Evolutionary conservation across 495 filamentous ascomycete species (phyloP).

Genomic region (Cercophora samala): DNA sequence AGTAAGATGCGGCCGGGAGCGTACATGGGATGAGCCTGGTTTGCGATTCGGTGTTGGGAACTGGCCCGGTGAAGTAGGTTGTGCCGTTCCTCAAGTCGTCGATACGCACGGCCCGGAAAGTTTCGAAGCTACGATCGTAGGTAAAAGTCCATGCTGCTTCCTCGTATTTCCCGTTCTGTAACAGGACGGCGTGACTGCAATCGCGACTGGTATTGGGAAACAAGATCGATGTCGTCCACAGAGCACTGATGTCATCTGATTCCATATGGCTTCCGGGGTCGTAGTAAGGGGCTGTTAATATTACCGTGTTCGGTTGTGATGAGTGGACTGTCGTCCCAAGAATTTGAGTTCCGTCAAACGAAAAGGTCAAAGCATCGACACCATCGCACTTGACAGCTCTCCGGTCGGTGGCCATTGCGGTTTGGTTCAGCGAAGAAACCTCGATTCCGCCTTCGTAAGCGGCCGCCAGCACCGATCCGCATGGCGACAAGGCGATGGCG

Average conservation of each 20-base stretch:
- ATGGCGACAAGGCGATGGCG: conserved; percentile 75
- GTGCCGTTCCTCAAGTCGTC: conserved; percentile 72
- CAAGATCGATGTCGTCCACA: conserved; percentile 87
- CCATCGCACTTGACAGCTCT: conserved; percentile 77
- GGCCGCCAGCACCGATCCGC: conserved; percentile 77
- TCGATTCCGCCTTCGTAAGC: conserved; percentile 85
- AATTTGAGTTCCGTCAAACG: conserved; percentile 78
- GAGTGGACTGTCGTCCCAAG: conserved; percentile 70
- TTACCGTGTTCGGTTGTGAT: conserved; percentile 64
- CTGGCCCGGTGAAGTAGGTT: conserved; percentile 77
- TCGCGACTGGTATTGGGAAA: conserved; percentile 75
- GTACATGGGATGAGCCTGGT: conserved; percentile 59
- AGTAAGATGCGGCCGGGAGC: conserved; percentile 61
- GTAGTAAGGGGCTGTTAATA: conserved; percentile 79
- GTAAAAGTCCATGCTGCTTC: conserved; percentile 77
- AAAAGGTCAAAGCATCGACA: conserved; percentile 77
- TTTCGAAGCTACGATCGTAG: conserved; percentile 71
- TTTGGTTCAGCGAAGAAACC: conserved; percentile 68
- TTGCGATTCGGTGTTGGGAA: conserved; percentile 42
- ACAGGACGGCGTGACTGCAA: conserved; percentile 71
- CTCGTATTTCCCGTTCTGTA: conserved; percentile 65
- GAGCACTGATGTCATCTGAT: conserved; percentile 65
- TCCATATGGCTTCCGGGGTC: conserved; percentile 55
- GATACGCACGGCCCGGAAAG: conserved; percentile 71
- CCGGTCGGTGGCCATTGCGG: conserved; percentile 61